A percentile compares a stretch with the other conserved stretches of the same genome.
Conservation (phyloP, 2,329 filamentous ascomycete species). For the Cryphonectria naterciae region DNA sequence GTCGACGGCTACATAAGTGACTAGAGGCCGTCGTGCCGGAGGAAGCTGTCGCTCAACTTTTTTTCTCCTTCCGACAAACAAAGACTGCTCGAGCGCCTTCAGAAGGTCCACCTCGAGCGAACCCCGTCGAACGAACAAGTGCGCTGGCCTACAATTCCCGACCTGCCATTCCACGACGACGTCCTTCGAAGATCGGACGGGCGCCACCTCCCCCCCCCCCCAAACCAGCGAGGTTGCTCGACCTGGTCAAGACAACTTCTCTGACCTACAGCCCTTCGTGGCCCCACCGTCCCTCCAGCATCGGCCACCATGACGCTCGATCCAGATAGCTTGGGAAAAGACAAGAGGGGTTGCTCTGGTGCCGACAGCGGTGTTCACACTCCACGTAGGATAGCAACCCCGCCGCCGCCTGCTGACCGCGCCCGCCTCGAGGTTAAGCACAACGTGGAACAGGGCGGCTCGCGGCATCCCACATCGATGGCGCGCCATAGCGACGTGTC, state of each 20-base stretch:
- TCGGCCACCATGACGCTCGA: constrained; percentile 24
- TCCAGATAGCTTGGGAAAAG: constrained; percentile 18
- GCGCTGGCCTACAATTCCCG: neutral
- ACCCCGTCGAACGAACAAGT: neutral
- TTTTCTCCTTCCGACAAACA: neutral
- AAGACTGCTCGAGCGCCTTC: neutral
- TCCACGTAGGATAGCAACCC: constrained; percentile 33
- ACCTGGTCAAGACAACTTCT: neutral
- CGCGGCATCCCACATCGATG: constrained; percentile 41
- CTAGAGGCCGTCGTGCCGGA: neutral
- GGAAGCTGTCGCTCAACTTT: neutral
- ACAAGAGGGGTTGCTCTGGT: constrained; percentile 22
- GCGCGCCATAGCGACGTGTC: constrained; percentile 42
- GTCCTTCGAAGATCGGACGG: constrained; percentile 3
- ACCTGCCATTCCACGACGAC: neutral
- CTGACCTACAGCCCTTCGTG: constrained; percentile 3
- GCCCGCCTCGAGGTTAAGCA: constrained; percentile 47
- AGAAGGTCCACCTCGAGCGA: neutral
- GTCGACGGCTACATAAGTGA: neutral
- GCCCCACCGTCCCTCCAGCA: neutral
- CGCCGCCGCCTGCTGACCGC: constrained; percentile 44
- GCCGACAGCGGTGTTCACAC: constrained; percentile 31
- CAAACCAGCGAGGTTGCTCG: constrained; percentile 1
- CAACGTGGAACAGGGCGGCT: constrained; percentile 42
- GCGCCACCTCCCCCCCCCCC: neutral